Percentiles rank a stretch among this genome's conserved stretches.
Evolutionary conservation across 768 basidiomycete species (phyloP).

Genomic region (Xerocomus brunneocitrinus): DNA sequence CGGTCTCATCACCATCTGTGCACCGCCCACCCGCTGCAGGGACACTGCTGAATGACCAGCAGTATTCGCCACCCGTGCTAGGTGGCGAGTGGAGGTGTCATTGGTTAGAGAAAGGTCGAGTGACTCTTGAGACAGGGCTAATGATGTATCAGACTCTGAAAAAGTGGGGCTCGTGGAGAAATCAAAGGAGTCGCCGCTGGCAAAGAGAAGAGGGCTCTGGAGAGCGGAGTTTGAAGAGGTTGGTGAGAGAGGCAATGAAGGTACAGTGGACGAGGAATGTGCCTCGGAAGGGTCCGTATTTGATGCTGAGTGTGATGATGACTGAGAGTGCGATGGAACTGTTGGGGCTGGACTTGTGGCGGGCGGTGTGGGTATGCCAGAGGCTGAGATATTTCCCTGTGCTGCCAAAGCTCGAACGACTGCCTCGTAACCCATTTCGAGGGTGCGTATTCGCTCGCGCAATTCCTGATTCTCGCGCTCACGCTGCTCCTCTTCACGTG

Average conservation of each 20-base stretch:
- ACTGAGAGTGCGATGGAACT: constrained; percentile 9
- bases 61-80: constrained; percentile 95
- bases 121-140: constrained; percentile 18
- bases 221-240: constrained; percentile 40
- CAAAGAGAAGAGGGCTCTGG: constrained; percentile 28
- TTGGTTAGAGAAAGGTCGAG: constrained; percentile 33
- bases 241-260: constrained; percentile 39
- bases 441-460: constrained; percentile 68
- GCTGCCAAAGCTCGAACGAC: constrained; percentile 70
- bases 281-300: constrained; percentile 19
- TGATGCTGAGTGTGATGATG: constrained; percentile 19
- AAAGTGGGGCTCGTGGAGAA: constrained; percentile 37
- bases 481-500: constrained; percentile 37
- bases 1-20: constrained; percentile 27
- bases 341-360: constrained; percentile 7
- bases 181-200: constrained; percentile 24
- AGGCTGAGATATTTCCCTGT: constrained; percentile 40
- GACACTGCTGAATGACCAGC: constrained; percentile 53
- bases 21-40: constrained; percentile 89
- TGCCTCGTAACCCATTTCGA: constrained; percentile 78
- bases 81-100: constrained; percentile 84
- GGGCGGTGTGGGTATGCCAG: constrained; percentile 13
- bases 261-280: constrained; percentile 22
- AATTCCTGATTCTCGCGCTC: constrained; percentile 73
- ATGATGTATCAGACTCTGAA: constrained; percentile 31